phyloP scores from a whole-genome alignment of 1,139 yeast genomes.

The Debaryomyces fabryi region DNA sequence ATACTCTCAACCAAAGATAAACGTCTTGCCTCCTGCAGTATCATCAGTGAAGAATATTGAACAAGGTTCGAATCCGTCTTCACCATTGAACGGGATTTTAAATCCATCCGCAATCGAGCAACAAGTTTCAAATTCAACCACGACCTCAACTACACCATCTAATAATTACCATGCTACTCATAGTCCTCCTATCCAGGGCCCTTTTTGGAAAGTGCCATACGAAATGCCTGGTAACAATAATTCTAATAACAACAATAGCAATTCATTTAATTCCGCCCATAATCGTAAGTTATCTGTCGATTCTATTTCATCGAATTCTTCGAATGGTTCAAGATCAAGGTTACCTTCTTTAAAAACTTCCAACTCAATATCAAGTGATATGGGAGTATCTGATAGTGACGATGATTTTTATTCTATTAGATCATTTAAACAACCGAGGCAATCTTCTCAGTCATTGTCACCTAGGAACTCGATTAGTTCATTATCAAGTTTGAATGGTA shows the following conservation, averaged over 20 bases:
- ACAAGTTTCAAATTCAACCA: constrained; percentile 12
- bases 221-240: constrained; percentile 41
- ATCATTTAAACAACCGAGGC: constrained; percentile 22
- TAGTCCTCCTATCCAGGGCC: constrained; percentile 47
- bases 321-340: constrained; percentile 33
- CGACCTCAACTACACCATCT: constrained; percentile 7
- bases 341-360: constrained; percentile 35
- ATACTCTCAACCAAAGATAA: constrained; percentile 13
- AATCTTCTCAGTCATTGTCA: constrained; percentile 35
- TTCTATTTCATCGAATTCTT: constrained; percentile 35
- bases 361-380: constrained; percentile 25
- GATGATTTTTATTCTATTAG: constrained; percentile 44
- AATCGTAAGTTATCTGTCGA: constrained; percentile 42
- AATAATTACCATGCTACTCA: constrained; percentile 15
- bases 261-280: constrained; percentile 9
- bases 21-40: constrained; percentile 14
- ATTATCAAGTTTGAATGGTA: constrained; percentile 49
- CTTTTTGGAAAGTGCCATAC: constrained; percentile 55
- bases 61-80: constrained; percentile 22
- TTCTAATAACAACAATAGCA: constrained; percentile 6
- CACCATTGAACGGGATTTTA: constrained; percentile 21
- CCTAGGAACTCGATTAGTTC: constrained; percentile 52
- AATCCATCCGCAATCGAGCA: constrained; percentile 9
- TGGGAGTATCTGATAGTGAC: constrained; percentile 37
- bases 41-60: constrained; percentile 11